Evolutionary conservation across 164 flowering plant species (phyloP).

Genomic region (Brasenia schreberi): DNA sequence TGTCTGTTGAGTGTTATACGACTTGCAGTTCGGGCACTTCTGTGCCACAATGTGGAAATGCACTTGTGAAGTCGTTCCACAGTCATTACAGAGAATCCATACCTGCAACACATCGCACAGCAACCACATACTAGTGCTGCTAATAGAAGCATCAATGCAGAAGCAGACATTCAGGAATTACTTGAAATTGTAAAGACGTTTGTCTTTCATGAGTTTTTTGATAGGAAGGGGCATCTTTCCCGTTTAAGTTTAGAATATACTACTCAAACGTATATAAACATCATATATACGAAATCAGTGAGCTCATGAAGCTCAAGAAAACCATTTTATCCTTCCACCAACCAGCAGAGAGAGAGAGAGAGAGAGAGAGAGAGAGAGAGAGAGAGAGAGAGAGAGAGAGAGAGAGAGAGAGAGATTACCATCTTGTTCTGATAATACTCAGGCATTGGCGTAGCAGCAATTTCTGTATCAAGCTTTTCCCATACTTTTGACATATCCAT

Average conservation of each 20-base stretch:
- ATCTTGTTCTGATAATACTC: slow-evolving; percentile 51
- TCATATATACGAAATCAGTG: too few relatives aligned
- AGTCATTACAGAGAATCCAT: slow-evolving; percentile 78
- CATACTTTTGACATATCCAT: slow-evolving; percentile 96
- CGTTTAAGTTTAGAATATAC: too few relatives aligned
- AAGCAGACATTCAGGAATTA: neutral
- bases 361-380: too few relatives aligned
- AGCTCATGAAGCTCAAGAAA: too few relatives aligned
- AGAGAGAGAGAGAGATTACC: too few relatives aligned
- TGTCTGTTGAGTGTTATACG: slow-evolving; percentile 76
- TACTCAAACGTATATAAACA: too few relatives aligned
- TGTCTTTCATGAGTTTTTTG: neutral
- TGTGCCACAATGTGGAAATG: slow-evolving; percentile 69
- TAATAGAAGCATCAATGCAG: neutral
- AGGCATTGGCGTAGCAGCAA: slow-evolving; percentile 90
- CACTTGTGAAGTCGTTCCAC: slow-evolving; percentile 48
- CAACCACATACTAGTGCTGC: neutral
- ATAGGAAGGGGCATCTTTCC: neutral
- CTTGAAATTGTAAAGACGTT: neutral
- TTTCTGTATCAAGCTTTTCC: slow-evolving; percentile 79
- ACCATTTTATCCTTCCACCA: too few relatives aligned
- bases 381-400: too few relatives aligned
- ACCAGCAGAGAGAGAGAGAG: too few relatives aligned
- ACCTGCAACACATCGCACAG: slow-evolving; percentile 27
- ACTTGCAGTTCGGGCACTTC: slow-evolving; percentile 72